Conservation (phyloP, 2,329 filamentous ascomycete species). For the Colletotrichum musae region DNA sequence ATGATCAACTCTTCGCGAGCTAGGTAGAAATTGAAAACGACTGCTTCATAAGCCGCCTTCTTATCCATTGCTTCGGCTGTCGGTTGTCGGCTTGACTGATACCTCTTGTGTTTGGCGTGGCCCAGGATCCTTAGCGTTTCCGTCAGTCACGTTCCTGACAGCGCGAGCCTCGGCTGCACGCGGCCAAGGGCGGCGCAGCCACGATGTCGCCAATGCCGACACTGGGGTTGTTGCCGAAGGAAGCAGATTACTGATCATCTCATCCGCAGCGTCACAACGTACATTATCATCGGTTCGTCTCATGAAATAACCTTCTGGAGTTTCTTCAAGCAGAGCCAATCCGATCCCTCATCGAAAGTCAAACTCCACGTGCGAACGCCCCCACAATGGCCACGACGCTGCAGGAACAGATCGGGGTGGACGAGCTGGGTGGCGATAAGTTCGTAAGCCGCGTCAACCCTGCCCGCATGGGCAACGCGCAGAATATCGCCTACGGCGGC, state of each 20-base stretch:
- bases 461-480: constrained; percentile 50
- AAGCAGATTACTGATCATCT: constrained; percentile 22
- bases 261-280: not conserved
- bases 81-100: no score
- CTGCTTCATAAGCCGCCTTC: no score
- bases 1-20: no score
- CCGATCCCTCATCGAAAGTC: not conserved
- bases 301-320: not conserved
- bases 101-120: not conserved
- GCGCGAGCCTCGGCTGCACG: constrained; percentile 32
- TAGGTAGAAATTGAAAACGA: no score
- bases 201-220: not conserved
- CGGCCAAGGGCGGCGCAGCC: not conserved
- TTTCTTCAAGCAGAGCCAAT: not conserved
- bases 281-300: not conserved
- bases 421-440: constrained; percentile 34
- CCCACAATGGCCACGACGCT: constrained; percentile 28
- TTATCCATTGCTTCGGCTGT: no score
- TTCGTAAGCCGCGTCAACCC: constrained; percentile 49
- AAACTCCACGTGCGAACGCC: not conserved
- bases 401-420: constrained; percentile 33
- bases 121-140: not conserved
- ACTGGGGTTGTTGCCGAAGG: not conserved
- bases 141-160: constrained; percentile 18
- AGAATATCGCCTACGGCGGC: constrained; percentile 60